Evolutionary conservation across 2,329 filamentous ascomycete genomes (phyloP), one percentile per base, ranked within the genome.

Genomic region (Aspergillus sojae): DNA sequence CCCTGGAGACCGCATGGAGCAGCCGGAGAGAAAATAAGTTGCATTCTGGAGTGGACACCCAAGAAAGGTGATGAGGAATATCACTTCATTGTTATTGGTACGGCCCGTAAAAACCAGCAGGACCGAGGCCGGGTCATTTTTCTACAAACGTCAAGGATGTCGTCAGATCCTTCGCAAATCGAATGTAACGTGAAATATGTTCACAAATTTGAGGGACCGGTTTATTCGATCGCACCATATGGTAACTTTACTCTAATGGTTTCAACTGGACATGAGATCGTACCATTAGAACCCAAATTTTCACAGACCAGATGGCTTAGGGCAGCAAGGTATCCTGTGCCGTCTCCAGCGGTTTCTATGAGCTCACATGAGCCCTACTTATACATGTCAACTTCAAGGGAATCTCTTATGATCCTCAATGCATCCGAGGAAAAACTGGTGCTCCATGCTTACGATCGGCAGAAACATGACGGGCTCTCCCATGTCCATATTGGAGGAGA

Each of bases 201-300:
- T 56, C 74, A 78, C 62, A 65, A 62, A 26, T 75, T 78, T 34
- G 72, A 77, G 9, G 69, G 70, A 1, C 74, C 62, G 80, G 86
- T 63, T 74, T 91, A 55, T 83, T 90, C 67, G 83, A 85, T 76
- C 85, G 87, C 72, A 76, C 81, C 65, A 80, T 89, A 65, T 63
- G 74, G 74, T 3, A 72, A 74, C 55, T 78, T 72, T 32, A 80
- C 78, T 26, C 69, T 83, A 36, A 77, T 86, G 50, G 77, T 82
- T 14, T 81, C 80, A 30, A 76, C 79, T 28, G 83, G 82, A 7
- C 78, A 72, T 32, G 76, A 80, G 45, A 72, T 83, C 2, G 68
- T 79, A n/a, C 72, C 82, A 39, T 68, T 83, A 39, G 77, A 79
- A 26, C 75, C 82, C 19, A 81, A 81, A 65, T 71, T 77, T 43